Conservation (phyloP, 495 filamentous ascomycete genomes). For the Aspergillus ostianus region DNA sequence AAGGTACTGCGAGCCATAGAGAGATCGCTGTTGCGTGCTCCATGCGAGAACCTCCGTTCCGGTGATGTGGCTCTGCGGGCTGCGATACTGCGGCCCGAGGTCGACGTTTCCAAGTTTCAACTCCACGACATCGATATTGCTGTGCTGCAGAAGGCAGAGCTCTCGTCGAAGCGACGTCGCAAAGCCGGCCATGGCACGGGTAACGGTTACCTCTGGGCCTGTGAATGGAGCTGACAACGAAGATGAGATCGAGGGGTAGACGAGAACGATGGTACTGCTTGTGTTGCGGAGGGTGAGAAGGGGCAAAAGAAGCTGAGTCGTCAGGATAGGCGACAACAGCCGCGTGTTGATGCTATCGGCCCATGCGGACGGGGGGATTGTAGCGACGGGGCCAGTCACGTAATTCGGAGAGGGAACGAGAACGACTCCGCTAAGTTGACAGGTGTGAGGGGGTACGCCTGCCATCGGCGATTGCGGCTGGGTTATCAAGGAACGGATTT, state of each 20-base stretch:
- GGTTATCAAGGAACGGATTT: conserved; percentile 57
- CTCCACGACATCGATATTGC: conserved; percentile 71
- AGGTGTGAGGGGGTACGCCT: conserved; percentile 67
- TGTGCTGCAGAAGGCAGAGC: conserved; percentile 49
- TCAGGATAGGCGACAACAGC: conserved; percentile 86
- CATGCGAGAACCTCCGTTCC: conserved; percentile 64
- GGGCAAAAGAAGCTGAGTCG: conserved; percentile 81
- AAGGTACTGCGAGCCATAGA: conserved; percentile 43
- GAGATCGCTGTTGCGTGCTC: conserved; percentile 52
- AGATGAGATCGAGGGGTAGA: conserved; percentile 81
- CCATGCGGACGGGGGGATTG: conserved; percentile 76
- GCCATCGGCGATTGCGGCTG: conserved; percentile 69
- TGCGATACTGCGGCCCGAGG: conserved; percentile 44
- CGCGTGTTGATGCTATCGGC: conserved; percentile 88
- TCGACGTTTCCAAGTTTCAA: conserved; percentile 89
- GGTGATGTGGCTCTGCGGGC: conserved; percentile 40
- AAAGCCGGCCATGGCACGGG: conserved; percentile 77
- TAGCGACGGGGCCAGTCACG: conserved; percentile 74
- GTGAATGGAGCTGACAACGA: conserved; percentile 82
- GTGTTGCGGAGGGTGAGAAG: conserved; percentile 58
- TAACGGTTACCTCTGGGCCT: conserved; percentile 74
- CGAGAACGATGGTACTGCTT: conserved; percentile 65
- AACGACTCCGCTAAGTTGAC: conserved; percentile 74
- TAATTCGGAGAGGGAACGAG: conserved; percentile 62
- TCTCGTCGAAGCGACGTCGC: conserved; percentile 73